Conservation (phyloP, 805 yeast species). For the Hanseniaspora vineae region DNA sequence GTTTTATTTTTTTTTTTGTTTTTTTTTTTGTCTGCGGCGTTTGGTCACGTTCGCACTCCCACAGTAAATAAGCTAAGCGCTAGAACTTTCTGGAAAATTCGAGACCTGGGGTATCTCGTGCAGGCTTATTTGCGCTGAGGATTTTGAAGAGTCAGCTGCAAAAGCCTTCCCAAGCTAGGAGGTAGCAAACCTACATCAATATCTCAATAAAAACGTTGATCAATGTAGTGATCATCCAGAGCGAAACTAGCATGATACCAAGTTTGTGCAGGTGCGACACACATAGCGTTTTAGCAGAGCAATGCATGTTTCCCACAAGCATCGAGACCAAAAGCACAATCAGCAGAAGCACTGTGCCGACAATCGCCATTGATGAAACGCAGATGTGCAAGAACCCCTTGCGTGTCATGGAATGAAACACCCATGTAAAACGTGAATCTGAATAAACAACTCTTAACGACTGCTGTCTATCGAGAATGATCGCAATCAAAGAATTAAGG, state of each 20-base stretch:
- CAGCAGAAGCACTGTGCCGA: constrained; percentile 1
- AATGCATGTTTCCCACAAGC: neutral
- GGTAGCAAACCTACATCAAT: constrained; percentile 2
- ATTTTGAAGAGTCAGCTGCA: too few species aligned
- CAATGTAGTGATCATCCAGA: constrained; percentile 18
- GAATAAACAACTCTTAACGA: neutral
- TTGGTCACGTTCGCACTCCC: too few species aligned
- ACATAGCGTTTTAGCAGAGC: neutral
- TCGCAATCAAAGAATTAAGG: constrained; percentile 45
- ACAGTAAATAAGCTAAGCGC: too few species aligned
- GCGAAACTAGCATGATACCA: constrained; percentile 15
- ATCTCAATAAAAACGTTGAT: constrained; percentile 16
- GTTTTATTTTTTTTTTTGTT: too few species aligned
- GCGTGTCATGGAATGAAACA: constrained; percentile 7
- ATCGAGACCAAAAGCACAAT: neutral
- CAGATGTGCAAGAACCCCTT: constrained; percentile 14
- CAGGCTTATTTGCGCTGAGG: too few species aligned
- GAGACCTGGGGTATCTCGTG: too few species aligned
- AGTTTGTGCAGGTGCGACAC: constrained; percentile 3
- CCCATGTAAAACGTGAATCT: constrained; percentile 1
- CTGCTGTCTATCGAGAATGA: constrained; percentile 13
- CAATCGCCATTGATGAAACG: constrained; percentile 14
- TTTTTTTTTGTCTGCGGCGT: too few species aligned
- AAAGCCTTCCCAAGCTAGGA: too few species aligned
- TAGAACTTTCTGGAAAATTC: too few species aligned